A percentile compares a stretch with the other conserved stretches of the same genome.
phyloP scores from a whole-genome alignment of 1,284 basidiomycete genomes.

The Trametes sp. region DNA sequence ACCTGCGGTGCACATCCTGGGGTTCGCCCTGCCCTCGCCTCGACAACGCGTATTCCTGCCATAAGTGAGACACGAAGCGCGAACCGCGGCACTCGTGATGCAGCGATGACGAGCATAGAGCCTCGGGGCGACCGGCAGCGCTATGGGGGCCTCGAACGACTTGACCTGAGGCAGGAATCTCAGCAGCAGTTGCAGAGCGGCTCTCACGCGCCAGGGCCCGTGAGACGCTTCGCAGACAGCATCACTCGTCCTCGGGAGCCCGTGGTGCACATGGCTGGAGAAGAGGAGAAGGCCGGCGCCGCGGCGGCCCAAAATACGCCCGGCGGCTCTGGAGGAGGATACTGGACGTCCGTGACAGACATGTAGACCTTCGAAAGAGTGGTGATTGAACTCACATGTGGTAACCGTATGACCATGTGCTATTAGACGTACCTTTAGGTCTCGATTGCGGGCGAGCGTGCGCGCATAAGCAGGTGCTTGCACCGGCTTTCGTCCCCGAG shows the following conservation, averaged over 20 bases:
- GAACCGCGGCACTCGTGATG: background rate
- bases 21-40: background rate
- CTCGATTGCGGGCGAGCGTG: background rate
- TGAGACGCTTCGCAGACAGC: constrained; percentile 9
- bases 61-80: no score
- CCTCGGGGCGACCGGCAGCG: constrained; percentile 2
- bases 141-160: background rate
- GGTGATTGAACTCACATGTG: background rate
- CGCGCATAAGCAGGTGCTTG: background rate
- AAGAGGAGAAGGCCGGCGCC: background rate
- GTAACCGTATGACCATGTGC: background rate
- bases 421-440: background rate
- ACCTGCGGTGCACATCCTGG: background rate
- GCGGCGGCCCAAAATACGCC: background rate
- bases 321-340: background rate
- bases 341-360: background rate
- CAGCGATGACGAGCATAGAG: background rate
- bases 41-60: background rate
- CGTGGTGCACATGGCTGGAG: background rate
- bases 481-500: constrained; percentile 6
- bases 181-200: background rate
- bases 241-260: background rate
- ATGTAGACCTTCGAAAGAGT: background rate
- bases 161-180: background rate
- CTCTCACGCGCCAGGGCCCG: constrained; percentile 14